These are phyloP conservation scores for Rosa rugosa DNA, from an alignment of 306 rosid species.

Conservation along the genomic window DNA sequence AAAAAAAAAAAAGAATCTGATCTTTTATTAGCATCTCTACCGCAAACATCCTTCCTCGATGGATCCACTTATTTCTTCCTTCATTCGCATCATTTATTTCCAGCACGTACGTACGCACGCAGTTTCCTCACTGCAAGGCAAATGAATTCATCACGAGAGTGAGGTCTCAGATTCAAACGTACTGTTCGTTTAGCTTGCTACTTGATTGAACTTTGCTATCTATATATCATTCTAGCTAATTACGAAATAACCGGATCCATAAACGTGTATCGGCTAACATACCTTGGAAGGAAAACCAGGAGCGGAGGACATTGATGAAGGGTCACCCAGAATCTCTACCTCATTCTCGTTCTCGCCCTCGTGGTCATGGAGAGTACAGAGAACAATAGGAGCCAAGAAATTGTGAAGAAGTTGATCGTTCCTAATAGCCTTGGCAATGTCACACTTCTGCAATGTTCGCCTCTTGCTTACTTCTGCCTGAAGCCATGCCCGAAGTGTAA, in stretches of 20 bases:
- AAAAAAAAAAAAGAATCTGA: not conserved
- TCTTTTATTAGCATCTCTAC: no score
- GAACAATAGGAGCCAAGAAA: slow-evolving; percentile 27
- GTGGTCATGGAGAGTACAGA: not conserved
- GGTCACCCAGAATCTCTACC: not conserved
- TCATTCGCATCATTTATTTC: not conserved
- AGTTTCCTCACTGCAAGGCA: not conserved
- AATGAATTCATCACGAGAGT: no score
- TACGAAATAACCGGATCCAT: no score
- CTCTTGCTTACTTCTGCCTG: slow-evolving; percentile 27
- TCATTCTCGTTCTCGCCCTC: not conserved
- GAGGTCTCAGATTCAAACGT: no score
- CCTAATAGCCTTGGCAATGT: slow-evolving; percentile 32
- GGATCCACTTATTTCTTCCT: not conserved
- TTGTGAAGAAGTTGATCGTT: slow-evolving; percentile 2
- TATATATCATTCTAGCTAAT: no score
- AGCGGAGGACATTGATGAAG: not conserved
- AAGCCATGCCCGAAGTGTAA: slow-evolving; percentile 38
- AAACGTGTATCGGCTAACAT: not conserved
- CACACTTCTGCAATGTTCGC: slow-evolving; percentile 17
- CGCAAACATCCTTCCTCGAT: not conserved
- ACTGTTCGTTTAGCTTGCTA: no score
- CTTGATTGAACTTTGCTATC: no score
- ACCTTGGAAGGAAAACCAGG: not conserved
- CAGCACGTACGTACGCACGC: not conserved